These are phyloP conservation scores for Hemileccinum impolitum DNA, from an alignment of 768 basidiomycete genomes.

Conservation along the genomic window DNA sequence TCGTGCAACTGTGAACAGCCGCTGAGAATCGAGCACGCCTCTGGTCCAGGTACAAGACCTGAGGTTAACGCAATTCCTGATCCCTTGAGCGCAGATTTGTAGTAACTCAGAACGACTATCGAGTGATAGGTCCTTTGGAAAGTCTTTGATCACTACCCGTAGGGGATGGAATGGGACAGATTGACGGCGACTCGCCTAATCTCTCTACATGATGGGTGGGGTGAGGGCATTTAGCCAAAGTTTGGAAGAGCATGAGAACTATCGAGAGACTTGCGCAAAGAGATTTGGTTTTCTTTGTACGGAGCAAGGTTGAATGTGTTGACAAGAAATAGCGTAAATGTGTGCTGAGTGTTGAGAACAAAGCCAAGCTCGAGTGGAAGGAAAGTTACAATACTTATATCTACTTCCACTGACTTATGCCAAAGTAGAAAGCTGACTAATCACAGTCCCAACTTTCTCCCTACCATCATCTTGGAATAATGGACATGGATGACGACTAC, in stretches of 20 bases:
- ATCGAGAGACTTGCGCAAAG: not conserved
- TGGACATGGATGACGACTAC: constrained; percentile 36
- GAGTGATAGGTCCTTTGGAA: constrained; percentile 50
- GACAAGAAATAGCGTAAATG: constrained; percentile 54
- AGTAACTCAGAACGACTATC: constrained; percentile 34
- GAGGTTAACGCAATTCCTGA: constrained; percentile 61
- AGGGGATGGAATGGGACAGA: constrained; percentile 1
- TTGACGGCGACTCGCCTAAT: constrained; percentile 46
- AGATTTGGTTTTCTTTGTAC: constrained; percentile 60
- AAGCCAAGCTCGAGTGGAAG: no score
- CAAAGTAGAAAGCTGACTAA: constrained; percentile 25
- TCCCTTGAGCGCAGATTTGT: constrained; percentile 43
- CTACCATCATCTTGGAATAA: constrained; percentile 26
- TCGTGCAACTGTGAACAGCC: constrained; percentile 43
- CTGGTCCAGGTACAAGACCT: constrained; percentile 74
- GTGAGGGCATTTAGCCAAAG: constrained; percentile 49
- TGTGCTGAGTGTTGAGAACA: constrained; percentile 49
- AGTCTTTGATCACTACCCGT: constrained; percentile 64
- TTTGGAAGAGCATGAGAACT: constrained; percentile 50
- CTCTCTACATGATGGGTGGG: constrained; percentile 56
- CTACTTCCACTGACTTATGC: not conserved
- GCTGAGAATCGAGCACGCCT: constrained; percentile 57
- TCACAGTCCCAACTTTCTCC: constrained; percentile 20
- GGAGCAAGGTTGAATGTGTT: constrained; percentile 67
- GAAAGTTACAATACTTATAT: constrained; percentile 41